Base-by-base conservation (phyloP, 306 rosid genomes). In the Clitoria ternatea region DNA sequence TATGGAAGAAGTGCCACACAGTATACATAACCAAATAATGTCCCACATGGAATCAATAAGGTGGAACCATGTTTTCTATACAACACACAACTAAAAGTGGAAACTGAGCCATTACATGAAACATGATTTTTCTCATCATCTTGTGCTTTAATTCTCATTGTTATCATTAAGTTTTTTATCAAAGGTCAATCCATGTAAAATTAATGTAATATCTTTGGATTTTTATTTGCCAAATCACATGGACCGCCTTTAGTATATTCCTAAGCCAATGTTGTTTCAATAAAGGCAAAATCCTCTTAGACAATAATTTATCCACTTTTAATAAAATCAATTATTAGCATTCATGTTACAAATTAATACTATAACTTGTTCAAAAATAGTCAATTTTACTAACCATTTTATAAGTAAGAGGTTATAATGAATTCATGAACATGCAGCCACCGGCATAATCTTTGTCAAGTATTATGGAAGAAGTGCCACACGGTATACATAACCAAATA, bases 221-320 rank as follows among this genome's bases (percentile, higher is more conserved):
- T 45, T 44, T 72, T 45, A 72, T 73, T 54, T 55, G 61, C 24
- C 49, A 42, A 74, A 54, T 4, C 42, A 23, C 42, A 48, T 66
- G 43, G 11, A 66, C 62, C 13, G 8, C 59, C n/a, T n/a, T n/a
- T 74, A 39, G 2, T 35, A 61, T 35, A 15, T 49, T 36, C 24
- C 20, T 15, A 33, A 44, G 39, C 48, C 42, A 35, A 63, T 26
- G 23, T 39, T 26, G 44, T 55, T 11, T 3, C 6, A 20, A 11
- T 27, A 55, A 42, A 70, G 37, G 22, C 10, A 35, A 4, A 1
- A n/a, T n/a, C n/a, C n/a, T n/a, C n/a, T n/a, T n/a, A n/a, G n/a
- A n/a, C n/a, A 9, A 11, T 11, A 53, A 69, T 20, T 23, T 49
- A n/a, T 66, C 23, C 18, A 15, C 11, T 27, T 52, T 12, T 64